Evolutionary conservation across 225 moss, liverwort and hornwort genomes (phyloP).

Genomic region (Sphagnum contortum): DNA sequence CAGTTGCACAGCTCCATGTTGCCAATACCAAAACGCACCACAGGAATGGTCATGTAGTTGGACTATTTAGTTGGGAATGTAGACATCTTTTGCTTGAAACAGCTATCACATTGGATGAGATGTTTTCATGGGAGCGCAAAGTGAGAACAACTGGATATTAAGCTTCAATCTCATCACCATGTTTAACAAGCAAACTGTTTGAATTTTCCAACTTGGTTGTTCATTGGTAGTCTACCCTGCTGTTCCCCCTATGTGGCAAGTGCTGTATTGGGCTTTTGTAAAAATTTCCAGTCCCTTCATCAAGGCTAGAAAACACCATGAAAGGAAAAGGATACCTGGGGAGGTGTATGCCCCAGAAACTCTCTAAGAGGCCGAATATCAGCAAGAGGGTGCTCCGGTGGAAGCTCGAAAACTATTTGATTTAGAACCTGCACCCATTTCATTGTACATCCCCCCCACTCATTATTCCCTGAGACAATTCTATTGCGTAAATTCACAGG

Average conservation of each 20-base stretch:
- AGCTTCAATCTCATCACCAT: background rate
- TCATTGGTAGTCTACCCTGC: too few species aligned
- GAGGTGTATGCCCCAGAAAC: conserved; percentile 95
- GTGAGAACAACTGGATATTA: too few species aligned
- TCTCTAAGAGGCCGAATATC: conserved; percentile 93
- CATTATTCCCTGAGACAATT: background rate
- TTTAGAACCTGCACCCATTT: conserved; percentile 64
- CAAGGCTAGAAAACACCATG: too few species aligned
- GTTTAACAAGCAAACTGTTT: background rate
- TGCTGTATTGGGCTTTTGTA: background rate
- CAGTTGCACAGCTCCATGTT: too few species aligned
- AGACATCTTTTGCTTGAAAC: too few species aligned
- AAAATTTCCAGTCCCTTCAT: background rate
- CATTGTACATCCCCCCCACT: background rate
- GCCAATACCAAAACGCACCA: too few species aligned
- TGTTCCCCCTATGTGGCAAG: too few species aligned
- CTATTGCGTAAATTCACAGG: background rate
- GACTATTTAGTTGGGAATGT: too few species aligned
- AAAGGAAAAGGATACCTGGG: conserved; percentile 43
- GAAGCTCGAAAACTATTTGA: conserved; percentile 96
- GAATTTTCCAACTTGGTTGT: too few species aligned
- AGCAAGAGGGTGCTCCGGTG: conserved; percentile 96
- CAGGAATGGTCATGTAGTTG: too few species aligned
- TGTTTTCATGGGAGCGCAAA: too few species aligned
- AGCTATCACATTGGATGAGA: too few species aligned